Evolutionary conservation across 805 yeast species (phyloP), one percentile per base, ranked within the genome.

Genomic region (Blastobotrys robertii): DNA sequence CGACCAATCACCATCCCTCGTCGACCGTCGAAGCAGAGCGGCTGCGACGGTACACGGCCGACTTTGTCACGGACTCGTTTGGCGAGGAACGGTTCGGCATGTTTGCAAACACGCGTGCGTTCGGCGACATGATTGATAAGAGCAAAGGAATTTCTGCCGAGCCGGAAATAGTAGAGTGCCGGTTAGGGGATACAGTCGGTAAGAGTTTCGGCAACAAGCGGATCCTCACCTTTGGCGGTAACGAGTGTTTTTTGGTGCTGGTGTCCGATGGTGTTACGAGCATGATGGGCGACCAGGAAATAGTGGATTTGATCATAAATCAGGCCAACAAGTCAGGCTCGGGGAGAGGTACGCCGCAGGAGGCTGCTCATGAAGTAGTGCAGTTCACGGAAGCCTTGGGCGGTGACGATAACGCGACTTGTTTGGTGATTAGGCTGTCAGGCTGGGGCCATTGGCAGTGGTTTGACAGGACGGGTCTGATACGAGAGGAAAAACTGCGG

Each of bases 321-420:
- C 76, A 84, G 19, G 55, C 68, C 13, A 67, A 72, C 40, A 43
- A 51, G 30, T 52, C 62, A 33, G 94, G 94, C n/a, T 70, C 76
- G 16, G 68, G 71, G 25, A 62, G 67, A 28, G 95, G 94, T 3
- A 76, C 87, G 0, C 95, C 97, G 1, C 95, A 84, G 53, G 73
- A 67, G 37, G 84, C 94, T 31, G 88, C 97, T 0, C 78, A 76
- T 47, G 97, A 88, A 58, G 83, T 92, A 13, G 76, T 90, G 9
- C 73, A 79, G 53, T 92, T 79, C 59, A 81, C 87, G 8, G 87
- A 82, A 57, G 84, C 84, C 34, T 73, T 88, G 7, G 95, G 95
- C 10, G 92, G 95, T 2, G 87, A 84, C 54, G 98, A 92, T 60
- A 92, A 92, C 63, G 94, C 97, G n/a, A 86, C 97, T 2, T 86